Base-by-base conservation (phyloP, 2,329 filamentous ascomycete genomes). In the Hypoxylon sp. region DNA sequence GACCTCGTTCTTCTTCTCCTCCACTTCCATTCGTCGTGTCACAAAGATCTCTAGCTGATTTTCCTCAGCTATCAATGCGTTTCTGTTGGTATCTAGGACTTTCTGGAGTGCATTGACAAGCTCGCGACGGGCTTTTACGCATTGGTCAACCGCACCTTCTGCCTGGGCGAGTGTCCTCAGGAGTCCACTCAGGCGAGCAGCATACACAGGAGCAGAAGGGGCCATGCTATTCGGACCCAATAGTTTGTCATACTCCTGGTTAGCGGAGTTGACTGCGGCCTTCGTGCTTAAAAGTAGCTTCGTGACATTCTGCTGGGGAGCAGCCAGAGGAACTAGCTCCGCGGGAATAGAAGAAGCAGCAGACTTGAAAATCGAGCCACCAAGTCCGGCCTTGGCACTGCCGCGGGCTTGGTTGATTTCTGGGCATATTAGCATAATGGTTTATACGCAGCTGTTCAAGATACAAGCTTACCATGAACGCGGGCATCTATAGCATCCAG, bases 181-280 rank as follows among this genome's bases (percentile, higher is more conserved):
- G n/a, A 99, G 85, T 2, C 93, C 92, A 71, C 93, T 94, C 8
- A 99, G 87, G 29, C 94, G 91, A 13, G 95, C 95, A 1, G 96
- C 96, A 77, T 97, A 93, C 19, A 99, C 94, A 0, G 96, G 94
- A 0, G 94, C 91, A 0, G 94, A 92, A 0, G 95, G 94, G 1
- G 91, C 83, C 1, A 88, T 84, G 0, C 87, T 87, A 29, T 85
- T 84, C 0, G 94, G 88, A 73, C 94, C 92, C 60, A 90, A 92
- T 76, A 97, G 86, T 79, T 95, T 97, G 55, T 92, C 89, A 76
- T 94, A 98, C 73, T 98, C 95, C 70, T 90, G 85, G 71, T 92
- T 91, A 48, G 95, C 94, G 11, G 88, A 87, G 58, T 88, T 88
- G 51, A 93, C 80, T 1, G 90, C 87, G 2, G 89, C 88, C 76